A percentile compares a stretch with the other conserved stretches of the same genome.
These are phyloP conservation scores for Eutrema heterophyllum DNA, from an alignment of 345 rosid genomes.

Conservation along the genomic window DNA sequence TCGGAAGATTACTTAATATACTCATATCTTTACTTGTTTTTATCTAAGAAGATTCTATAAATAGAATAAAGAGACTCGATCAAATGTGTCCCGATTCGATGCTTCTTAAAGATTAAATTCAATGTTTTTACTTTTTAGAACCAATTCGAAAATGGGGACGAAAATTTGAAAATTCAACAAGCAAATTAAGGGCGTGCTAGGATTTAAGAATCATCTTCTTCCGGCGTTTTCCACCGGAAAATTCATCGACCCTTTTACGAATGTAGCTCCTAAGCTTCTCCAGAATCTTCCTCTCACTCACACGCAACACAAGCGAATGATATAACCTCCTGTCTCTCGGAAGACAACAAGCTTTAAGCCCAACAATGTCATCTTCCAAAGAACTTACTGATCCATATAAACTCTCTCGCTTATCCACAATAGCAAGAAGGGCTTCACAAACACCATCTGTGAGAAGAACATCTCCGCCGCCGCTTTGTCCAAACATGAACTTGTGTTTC, in stretches of 20 bases:
- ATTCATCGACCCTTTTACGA: neutral
- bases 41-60: neutral
- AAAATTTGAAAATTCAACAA: neutral
- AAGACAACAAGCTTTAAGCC: constrained; percentile 35
- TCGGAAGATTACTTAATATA: constrained; percentile 17
- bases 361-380: constrained; percentile 45
- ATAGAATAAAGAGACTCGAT: neutral
- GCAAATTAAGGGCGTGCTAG: neutral
- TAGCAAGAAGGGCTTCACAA: constrained; percentile 50
- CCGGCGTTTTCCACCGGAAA: constrained; percentile 21
- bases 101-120: neutral
- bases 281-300: constrained; percentile 70
- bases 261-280: constrained; percentile 55
- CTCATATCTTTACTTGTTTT: neutral
- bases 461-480: constrained; percentile 31
- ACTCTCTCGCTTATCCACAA: constrained; percentile 64
- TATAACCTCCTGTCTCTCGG: constrained; percentile 49
- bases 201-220: constrained; percentile 16
- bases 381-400: constrained; percentile 40
- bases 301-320: constrained; percentile 55
- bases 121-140: neutral
- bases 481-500: constrained; percentile 28
- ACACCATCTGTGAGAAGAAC: constrained; percentile 58
- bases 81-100: neutral
- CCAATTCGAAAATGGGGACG: neutral